Base-by-base conservation (phyloP, 1,284 basidiomycete species). In the Naganishia liquefaciens region DNA sequence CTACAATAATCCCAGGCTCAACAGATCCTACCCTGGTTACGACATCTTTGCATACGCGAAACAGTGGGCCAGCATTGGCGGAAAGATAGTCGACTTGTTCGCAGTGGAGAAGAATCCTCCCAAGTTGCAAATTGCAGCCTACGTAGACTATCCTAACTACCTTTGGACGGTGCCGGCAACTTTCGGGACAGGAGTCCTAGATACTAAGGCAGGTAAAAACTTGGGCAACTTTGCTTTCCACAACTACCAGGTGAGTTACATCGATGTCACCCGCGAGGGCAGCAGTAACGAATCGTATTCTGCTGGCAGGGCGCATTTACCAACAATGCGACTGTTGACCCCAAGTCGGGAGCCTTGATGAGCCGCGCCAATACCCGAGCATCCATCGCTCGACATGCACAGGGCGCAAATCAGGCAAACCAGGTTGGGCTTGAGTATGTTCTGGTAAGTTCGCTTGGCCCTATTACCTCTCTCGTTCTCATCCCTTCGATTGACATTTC, bases 391-490 rank as follows among this genome's bases (percentile, higher is more conserved):
- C 10, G 76, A 77, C 30, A 77, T 74, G n/a, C 72, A 79, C 17
- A 83, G 83, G 3, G 75, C 87, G 17, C 76, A 80, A 46, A 88
- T 87, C 5, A 87, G 86, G 66, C 86, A 75, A 40, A 62, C 19
- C 27, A 74, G 19, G 72, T 79, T 11, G 83, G 84, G 3, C 75
- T 88, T 10, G 76, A 81, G 47, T 89, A 88, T 5, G 87, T 87
- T 66, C 86, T 76, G 21, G 58, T 61, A 25, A 42, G 58, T 19
- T 42, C 21, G 17, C 2, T 21, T 46, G 49, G 42, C 23, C 13
- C 28, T 21, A 11, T 33, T 54, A 30, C 43, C 60, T 10, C 73
- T 79, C 76, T 67, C 60, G 13, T 73, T 79, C 76, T 67, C 82
- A 81, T 68, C 80, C 80, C 71, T 75, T 80, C 25, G 25, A 64